Evolutionary conservation across 768 basidiomycete genomes (phyloP).

Genomic region (Coprinellus aureogranulatus): DNA sequence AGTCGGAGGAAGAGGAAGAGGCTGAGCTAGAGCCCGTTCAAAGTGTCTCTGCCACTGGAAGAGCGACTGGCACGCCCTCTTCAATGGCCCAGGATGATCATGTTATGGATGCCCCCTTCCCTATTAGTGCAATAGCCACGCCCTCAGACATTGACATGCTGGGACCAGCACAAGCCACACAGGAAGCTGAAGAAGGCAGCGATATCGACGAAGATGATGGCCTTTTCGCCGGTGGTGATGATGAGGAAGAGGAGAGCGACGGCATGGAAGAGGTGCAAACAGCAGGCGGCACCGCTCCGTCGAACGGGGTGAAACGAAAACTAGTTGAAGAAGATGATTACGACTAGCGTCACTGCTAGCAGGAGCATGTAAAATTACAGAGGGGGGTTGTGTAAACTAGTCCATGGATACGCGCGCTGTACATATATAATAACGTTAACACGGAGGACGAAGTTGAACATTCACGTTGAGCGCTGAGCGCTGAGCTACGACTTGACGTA

Average conservation of each 20-base stretch:
- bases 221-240: constrained; percentile 72
- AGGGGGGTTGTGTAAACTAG: constrained; percentile 11
- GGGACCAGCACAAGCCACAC: constrained; percentile 22
- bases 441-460: not conserved
- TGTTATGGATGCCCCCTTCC: constrained; percentile 49
- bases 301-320: constrained; percentile 73
- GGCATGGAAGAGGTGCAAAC: constrained; percentile 78
- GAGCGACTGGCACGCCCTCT: constrained; percentile 19
- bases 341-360: constrained; percentile 41
- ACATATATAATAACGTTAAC: constrained; percentile 12
- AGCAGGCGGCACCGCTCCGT: constrained; percentile 35
- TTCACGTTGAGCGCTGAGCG: no score
- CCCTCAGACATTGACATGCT: constrained; percentile 73
- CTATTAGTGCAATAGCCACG: constrained; percentile 59
- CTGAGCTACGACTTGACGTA: constrained; percentile 8
- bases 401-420: constrained; percentile 16
- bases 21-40: constrained; percentile 40
- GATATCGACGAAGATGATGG: constrained; percentile 77
- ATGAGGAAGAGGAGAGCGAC: constrained; percentile 77
- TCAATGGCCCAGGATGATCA: constrained; percentile 34
- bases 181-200: constrained; percentile 59
- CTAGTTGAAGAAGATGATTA: constrained; percentile 87
- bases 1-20: constrained; percentile 66
- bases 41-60: constrained; percentile 5
- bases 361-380: constrained; percentile 3